Percentiles rank a stretch among this genome's conserved stretches.
Evolutionary conservation across 345 rosid genomes (phyloP).

Genomic region (Eucalyptus marginata): DNA sequence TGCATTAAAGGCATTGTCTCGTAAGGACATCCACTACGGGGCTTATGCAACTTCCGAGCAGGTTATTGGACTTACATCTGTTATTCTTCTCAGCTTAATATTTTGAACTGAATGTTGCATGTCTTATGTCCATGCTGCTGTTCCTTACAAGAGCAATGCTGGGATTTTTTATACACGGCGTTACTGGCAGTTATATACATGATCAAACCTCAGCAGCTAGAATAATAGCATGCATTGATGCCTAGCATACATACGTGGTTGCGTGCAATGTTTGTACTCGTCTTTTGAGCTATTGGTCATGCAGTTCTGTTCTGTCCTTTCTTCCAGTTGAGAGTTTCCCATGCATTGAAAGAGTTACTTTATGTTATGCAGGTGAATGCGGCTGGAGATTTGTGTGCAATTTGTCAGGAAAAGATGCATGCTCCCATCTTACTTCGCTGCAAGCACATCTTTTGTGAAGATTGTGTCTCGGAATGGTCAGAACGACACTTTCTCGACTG

Average conservation of each 20-base stretch:
- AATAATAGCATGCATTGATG: background rate
- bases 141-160: background rate
- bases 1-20: slow-evolving; percentile 79
- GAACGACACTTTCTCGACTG: background rate
- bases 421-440: slow-evolving; percentile 89
- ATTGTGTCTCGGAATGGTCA: slow-evolving; percentile 97
- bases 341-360: background rate
- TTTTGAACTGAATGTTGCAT: background rate
- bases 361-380: slow-evolving; percentile 62
- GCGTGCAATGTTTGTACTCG: background rate
- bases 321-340: background rate
- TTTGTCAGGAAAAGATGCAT: slow-evolving; percentile 99
- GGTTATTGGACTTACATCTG: slow-evolving; percentile 27
- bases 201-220: background rate
- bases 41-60: slow-evolving; percentile 96
- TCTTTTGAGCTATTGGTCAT: background rate
- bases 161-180: background rate
- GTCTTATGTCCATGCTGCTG: background rate
- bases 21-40: slow-evolving; percentile 93
- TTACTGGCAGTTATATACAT: background rate
- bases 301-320: background rate
- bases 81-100: background rate
- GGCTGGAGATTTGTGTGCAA: slow-evolving; percentile 93
- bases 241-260: background rate
- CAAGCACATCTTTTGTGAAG: slow-evolving; percentile 97